Evolutionary conservation across 495 filamentous ascomycete species (phyloP), one percentile per base, ranked within the genome.

Genomic region (Penicillium lividum): DNA sequence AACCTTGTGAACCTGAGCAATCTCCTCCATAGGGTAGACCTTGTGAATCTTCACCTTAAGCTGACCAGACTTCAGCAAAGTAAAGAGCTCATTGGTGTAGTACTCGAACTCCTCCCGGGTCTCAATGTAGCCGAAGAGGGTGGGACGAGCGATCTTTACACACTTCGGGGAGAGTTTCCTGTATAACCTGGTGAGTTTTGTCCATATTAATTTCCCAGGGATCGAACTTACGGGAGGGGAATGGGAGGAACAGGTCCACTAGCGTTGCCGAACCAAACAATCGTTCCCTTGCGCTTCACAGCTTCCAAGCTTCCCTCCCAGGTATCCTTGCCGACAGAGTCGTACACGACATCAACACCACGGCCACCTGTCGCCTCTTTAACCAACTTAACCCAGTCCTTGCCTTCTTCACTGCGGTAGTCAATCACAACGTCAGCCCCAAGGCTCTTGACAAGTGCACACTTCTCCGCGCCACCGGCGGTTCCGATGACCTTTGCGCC

Each of bases 191-290:
- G 28, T 49, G 4, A 49, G 46, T 28, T 31, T 49, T n/a, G 4
- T 49, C 15, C 46, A 31, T 9, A 22, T 1, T 22, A 13, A 29
- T 13, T 28, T 10, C 28, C 18, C 6, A 57, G 13, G 48, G 53
- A 51, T 43, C 31, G 25, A 33, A 82, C 79, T 72, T 69, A 86
- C 72, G 80, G 58, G 58, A 97, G 83, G 29, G 83, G 69, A 56
- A 98, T 68, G 4, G 93, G 92, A 44, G 84, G 85, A 5, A 96
- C 91, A 5, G 88, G 79, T 9, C 94, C 94, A 63, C 84, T 89
- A 22, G 93, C 89, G 75, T 96, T 97, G 33, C 94, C 94, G 77
- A 93, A 98, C 63, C 81, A 86, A 27, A 91, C 81, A 58, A 98
- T 68, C n/a, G 81, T 87, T 28, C 94, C 94, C 76, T 96, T 96